Evolutionary conservation across 805 yeast genomes (phyloP), one percentile per base, ranked within the genome.

Genomic region (Cyberlindnera americana): DNA sequence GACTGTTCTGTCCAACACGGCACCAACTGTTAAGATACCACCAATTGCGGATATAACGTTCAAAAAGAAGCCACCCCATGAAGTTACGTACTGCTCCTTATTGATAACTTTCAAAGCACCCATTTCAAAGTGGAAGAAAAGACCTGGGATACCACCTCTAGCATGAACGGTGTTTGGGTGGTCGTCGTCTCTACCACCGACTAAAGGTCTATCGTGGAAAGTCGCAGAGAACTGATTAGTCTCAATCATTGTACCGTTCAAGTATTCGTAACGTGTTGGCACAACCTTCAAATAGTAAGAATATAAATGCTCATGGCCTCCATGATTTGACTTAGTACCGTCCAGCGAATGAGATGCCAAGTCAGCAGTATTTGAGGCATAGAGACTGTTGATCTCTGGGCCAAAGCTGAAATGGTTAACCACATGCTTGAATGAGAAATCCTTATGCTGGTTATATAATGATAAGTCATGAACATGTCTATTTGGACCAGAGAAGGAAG

Each of bases 171-270:
- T 87, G 59, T 87, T 81, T 32, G 89, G 90, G 63, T 93, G 96
- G 59, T 91, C 97, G 17, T 74, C 83, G 57, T 91, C 99, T 43
- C 82, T 72, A 23, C 98, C 99, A 15, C 98, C 98, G 16, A 34
- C 48, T 23, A 89, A 59, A 8, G 96, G 91, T 48, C 98, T 75
- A 53, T 85, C 90, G 61, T 93, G 99, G 37, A 75, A 73, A 1
- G 96, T 88, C 9, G 83, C 91, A 2, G 91, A 78, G 65, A 87
- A 90, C 64, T 91, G 97, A 57, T 93, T 88, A 2, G 98, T 86
- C 46, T 86, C 95, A 7, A 81, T 46, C 25, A 56, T 57, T 7
- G 59, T 54, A 12, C 76, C 75, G 49, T 73, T 67, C 50, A 87
- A 62, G 48, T 70, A 81, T 63, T 85, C 95, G 56, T 77, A 86